Evolutionary conservation across 2,329 filamentous ascomycete species (phyloP).

Genomic region (Epicoccum nigrum): DNA sequence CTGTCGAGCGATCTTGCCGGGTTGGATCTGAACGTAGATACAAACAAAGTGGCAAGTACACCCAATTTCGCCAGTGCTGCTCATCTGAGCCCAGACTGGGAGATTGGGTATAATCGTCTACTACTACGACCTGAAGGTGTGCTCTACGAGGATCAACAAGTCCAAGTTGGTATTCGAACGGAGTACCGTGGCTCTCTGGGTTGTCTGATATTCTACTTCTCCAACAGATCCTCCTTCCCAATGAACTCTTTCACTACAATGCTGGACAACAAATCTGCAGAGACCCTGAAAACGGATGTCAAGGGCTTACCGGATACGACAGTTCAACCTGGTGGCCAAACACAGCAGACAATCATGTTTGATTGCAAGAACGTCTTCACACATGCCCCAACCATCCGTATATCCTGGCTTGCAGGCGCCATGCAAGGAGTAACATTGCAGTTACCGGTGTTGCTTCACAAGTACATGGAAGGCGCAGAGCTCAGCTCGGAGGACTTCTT

Average conservation of each 20-base stretch:
- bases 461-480: slow-evolving; percentile 94
- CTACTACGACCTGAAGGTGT: slow-evolving; percentile 83
- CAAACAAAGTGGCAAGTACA: slow-evolving; percentile 63
- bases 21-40: slow-evolving; percentile 74
- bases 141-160: slow-evolving; percentile 91
- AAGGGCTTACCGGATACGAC: slow-evolving; percentile 87
- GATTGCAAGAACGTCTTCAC: slow-evolving; percentile 82
- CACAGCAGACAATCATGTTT: slow-evolving; percentile 94
- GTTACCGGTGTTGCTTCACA: slow-evolving; percentile 85
- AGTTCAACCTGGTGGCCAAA: slow-evolving; percentile 75
- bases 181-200: slow-evolving; percentile 97
- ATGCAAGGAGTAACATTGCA: slow-evolving; percentile 91
- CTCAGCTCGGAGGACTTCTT: slow-evolving; percentile 93
- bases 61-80: slow-evolving; percentile 91
- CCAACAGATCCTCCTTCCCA: slow-evolving; percentile 85
- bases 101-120: slow-evolving; percentile 83
- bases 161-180: slow-evolving; percentile 89
- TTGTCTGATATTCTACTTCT: slow-evolving; percentile 93
- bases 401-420: slow-evolving; percentile 92
- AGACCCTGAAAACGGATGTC: slow-evolving; percentile 80
- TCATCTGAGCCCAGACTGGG: slow-evolving; percentile 94
- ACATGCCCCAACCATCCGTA: slow-evolving; percentile 85
- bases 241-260: slow-evolving; percentile 95
- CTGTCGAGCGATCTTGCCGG: slow-evolving; percentile 70
- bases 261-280: slow-evolving; percentile 72